Conservation (phyloP, 257 asterid genomes). For the Salvia splendens region DNA sequence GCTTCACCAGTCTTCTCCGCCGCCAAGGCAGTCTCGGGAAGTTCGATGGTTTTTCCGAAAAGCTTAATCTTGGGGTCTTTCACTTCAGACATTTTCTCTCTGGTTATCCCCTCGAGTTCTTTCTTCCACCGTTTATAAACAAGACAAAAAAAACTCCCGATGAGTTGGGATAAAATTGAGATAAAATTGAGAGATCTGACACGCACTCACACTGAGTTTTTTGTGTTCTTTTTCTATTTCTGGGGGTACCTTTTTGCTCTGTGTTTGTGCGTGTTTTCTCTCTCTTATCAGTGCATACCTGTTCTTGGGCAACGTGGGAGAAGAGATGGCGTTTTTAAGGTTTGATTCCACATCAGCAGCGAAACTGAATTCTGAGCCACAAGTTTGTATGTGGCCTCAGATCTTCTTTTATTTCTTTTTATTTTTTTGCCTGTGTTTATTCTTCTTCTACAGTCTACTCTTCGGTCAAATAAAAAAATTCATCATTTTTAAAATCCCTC, state of each 20-base stretch:
- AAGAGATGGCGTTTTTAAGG: slow-evolving; percentile 21
- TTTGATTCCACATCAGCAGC: slow-evolving; percentile 50
- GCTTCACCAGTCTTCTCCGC: slow-evolving; percentile 31
- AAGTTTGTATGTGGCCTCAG: slow-evolving; percentile 65
- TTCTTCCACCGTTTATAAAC: not conserved
- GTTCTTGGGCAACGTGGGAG: slow-evolving; percentile 27
- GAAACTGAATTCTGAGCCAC: slow-evolving; percentile 54
- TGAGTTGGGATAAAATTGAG: slow-evolving; percentile 14
- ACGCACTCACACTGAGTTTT: slow-evolving; percentile 36
- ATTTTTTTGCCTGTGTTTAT: slow-evolving; percentile 7
- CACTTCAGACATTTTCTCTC: slow-evolving; percentile 49
- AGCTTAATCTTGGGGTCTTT: slow-evolving; percentile 79
- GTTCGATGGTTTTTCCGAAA: slow-evolving; percentile 76
- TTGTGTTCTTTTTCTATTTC: slow-evolving; percentile 3
- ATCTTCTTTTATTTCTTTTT: slow-evolving; percentile 39
- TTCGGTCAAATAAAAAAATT: too few relatives aligned
- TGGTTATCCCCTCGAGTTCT: not conserved
- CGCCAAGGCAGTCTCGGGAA: slow-evolving; percentile 61
- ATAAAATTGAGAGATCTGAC: slow-evolving; percentile 57
- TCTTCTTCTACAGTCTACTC: too few relatives aligned
- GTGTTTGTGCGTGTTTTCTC: slow-evolving; percentile 1
- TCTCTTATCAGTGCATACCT: slow-evolving; percentile 20
- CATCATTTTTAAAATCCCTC: too few relatives aligned
- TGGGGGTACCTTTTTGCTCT: slow-evolving; percentile 29
- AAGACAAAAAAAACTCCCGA: slow-evolving; percentile 20